Percentiles rank a stretch among this genome's conserved stretches.
These are phyloP conservation scores for Anethum foeniculum DNA, from an alignment of 140 eudicot genomes.

Conservation along the genomic window DNA sequence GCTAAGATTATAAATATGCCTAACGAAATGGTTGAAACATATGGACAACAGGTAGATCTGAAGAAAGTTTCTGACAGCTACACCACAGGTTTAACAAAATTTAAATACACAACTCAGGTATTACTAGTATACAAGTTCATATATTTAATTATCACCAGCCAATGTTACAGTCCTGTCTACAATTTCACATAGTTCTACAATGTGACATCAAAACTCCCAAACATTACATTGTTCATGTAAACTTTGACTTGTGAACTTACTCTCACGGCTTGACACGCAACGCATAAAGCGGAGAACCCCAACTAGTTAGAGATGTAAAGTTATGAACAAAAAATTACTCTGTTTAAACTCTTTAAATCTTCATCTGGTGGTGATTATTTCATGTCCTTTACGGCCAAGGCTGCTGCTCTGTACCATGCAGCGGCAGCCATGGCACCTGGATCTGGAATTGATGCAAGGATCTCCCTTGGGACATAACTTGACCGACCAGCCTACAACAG, in stretches of 20 bases:
- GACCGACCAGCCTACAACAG: conserved; percentile 85
- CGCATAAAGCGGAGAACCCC: conserved; percentile 53
- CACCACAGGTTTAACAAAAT: not conserved
- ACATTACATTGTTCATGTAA: not conserved
- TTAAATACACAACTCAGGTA: not conserved
- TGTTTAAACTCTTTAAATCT: conserved; percentile 8
- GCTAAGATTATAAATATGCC: too few relatives aligned
- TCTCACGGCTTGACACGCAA: conserved; percentile 52
- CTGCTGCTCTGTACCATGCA: conserved; percentile 87
- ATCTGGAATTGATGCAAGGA: conserved; percentile 76
- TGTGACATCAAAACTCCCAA: not conserved
- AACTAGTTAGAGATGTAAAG: conserved; percentile 9
- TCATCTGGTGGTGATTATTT: not conserved
- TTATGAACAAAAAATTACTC: conserved; percentile 26
- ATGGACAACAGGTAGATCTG: not conserved
- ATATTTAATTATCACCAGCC: not conserved
- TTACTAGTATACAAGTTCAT: not conserved
- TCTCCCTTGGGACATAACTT: conserved; percentile 52
- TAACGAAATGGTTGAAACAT: not conserved
- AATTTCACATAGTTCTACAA: not conserved
- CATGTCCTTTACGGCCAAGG: conserved; percentile 58
- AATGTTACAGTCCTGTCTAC: not conserved
- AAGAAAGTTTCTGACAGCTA: not conserved
- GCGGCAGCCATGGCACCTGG: conserved; percentile 99
- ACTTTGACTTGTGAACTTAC: not conserved